Percentiles rank a stretch among this genome's conserved stretches.
Evolutionary conservation across 2,329 filamentous ascomycete genomes (phyloP).

Genomic region (Penicillium sp.): DNA sequence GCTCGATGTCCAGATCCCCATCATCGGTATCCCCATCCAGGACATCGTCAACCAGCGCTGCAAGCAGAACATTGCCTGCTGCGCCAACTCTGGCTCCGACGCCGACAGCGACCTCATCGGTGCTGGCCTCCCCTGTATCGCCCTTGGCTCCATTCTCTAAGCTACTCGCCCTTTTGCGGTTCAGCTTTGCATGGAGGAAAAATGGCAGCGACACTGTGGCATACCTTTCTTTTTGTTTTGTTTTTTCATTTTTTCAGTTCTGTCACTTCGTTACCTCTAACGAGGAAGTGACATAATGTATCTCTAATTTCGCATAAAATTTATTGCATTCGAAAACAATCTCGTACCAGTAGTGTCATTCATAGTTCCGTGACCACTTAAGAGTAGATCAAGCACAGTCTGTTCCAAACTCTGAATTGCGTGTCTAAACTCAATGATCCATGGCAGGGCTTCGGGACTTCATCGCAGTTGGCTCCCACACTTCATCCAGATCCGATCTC

Average conservation of each 20-base stretch:
- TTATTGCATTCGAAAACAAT: not conserved
- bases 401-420: no score
- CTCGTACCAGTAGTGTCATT: no score
- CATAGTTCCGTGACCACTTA: no score
- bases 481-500: no score
- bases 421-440: no score
- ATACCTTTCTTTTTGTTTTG: conserved; percentile 15
- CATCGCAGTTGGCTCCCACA: no score
- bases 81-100: conserved; percentile 30
- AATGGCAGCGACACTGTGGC: conserved; percentile 12
- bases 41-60: conserved; percentile 36
- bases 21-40: conserved; percentile 28
- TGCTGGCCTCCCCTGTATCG: conserved; percentile 37
- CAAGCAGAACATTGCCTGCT: conserved; percentile 44
- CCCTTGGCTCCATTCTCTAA: conserved; percentile 41
- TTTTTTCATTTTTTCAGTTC: conserved; percentile 13
- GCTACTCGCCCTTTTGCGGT: conserved; percentile 8
- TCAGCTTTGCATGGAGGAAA: not conserved
- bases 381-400: no score
- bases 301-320: not conserved
- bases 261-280: conserved; percentile 5
- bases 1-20: conserved; percentile 28
- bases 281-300: conserved; percentile 20
- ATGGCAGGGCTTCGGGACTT: no score
- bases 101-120: conserved; percentile 31